Evolutionary conservation across 202 grass and related monocot species (phyloP).

Genomic region (Musa balbisiana): DNA sequence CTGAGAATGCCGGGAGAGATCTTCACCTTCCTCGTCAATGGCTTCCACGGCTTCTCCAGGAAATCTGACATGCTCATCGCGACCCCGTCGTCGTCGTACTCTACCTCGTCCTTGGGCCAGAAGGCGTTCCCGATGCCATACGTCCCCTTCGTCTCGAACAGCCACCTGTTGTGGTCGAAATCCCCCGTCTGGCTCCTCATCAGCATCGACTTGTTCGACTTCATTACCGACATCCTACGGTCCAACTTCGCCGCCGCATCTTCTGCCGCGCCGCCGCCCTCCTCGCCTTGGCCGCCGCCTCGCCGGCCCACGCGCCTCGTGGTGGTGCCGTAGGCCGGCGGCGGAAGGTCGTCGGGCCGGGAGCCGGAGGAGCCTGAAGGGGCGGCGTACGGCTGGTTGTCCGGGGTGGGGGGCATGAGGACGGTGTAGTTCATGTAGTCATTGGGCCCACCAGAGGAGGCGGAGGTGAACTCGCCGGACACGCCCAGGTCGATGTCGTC

Average conservation of each 20-base stretch:
- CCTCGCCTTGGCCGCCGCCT: not conserved
- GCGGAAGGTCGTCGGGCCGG: constrained; percentile 18
- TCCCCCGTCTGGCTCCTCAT: constrained; percentile 38
- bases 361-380: not conserved
- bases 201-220: constrained; percentile 24
- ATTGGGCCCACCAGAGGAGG: constrained; percentile 30
- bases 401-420: constrained; percentile 44
- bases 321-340: not conserved
- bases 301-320: constrained; percentile 1
- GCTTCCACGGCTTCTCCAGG: constrained; percentile 48
- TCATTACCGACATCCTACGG: constrained; percentile 27
- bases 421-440: constrained; percentile 48
- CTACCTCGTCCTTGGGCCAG: constrained; percentile 28
- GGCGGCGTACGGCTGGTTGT: constrained; percentile 36
- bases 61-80: constrained; percentile 34
- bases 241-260: not conserved
- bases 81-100: constrained; percentile 28
- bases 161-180: constrained; percentile 50
- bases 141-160: constrained; percentile 43
- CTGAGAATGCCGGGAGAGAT: constrained; percentile 33
- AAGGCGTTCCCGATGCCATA: constrained; percentile 50
- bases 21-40: constrained; percentile 37
- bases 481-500: constrained; percentile 34
- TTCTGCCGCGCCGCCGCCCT: not conserved
- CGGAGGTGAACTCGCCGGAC: constrained; percentile 23